Percentiles rank a stretch among this genome's conserved stretches.
These are phyloP conservation scores for Phytophthora foliorum DNA, from an alignment of 352 stramenopile species.

Conservation along the genomic window DNA sequence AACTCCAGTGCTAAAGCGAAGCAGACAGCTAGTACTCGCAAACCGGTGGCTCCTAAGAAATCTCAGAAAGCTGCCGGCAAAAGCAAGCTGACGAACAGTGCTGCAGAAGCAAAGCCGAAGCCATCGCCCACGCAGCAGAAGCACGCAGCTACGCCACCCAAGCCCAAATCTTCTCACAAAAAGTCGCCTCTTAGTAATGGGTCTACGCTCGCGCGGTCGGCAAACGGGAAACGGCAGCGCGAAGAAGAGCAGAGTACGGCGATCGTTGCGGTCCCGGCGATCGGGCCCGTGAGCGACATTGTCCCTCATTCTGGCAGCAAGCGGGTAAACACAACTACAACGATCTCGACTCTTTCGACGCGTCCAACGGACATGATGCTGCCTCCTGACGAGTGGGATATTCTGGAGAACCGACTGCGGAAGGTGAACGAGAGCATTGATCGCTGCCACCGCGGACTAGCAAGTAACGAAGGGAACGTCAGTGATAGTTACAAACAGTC, in stretches of 20 bases:
- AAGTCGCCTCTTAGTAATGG: slow-evolving; percentile 9
- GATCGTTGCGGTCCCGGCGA: slow-evolving; percentile 54
- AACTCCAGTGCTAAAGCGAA: slow-evolving; percentile 20
- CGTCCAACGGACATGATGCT: slow-evolving; percentile 50
- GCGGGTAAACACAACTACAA: slow-evolving; percentile 47
- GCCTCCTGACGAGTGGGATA: slow-evolving; percentile 73
- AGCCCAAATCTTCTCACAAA: slow-evolving; percentile 10
- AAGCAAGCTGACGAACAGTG: slow-evolving; percentile 13
- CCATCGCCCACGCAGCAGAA: slow-evolving; percentile 14
- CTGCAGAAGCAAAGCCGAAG: slow-evolving; percentile 21
- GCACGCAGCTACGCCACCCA: neutral
- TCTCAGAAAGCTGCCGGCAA: slow-evolving; percentile 27
- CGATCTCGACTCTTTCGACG: slow-evolving; percentile 58
- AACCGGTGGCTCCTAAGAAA: slow-evolving; percentile 28
- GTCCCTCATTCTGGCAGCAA: slow-evolving; percentile 64
- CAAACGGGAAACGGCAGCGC: slow-evolving; percentile 46
- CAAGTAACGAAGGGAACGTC: slow-evolving; percentile 53
- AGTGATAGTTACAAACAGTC: slow-evolving; percentile 67
- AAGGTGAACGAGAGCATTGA: slow-evolving; percentile 81
- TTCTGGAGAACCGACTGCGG: slow-evolving; percentile 65
- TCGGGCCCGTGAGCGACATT: slow-evolving; percentile 41
- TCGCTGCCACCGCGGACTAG: slow-evolving; percentile 62
- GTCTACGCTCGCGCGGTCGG: neutral
- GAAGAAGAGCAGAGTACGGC: slow-evolving; percentile 37
- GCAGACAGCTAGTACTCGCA: slow-evolving; percentile 5